phyloP scores from a whole-genome alignment of 371 early-diverging fungal genomes.

The Mortierella sp. region DNA sequence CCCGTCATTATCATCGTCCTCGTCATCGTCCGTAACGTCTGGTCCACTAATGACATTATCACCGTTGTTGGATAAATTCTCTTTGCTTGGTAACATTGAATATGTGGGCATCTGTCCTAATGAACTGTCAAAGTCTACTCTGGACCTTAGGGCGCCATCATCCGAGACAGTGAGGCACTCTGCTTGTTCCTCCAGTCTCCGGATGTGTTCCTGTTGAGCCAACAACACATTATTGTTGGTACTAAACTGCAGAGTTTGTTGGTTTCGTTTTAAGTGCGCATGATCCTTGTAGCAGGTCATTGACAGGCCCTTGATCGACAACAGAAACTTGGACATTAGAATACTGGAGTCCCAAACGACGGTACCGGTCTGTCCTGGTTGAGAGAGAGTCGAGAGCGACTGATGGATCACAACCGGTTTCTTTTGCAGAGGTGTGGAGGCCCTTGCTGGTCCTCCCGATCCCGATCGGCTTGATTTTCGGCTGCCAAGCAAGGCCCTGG shows the following conservation, averaged over 20 bases:
- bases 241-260: background rate
- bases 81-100: background rate
- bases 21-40: conserved; percentile 5
- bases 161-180: conserved; percentile 21
- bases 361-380: conserved; percentile 51
- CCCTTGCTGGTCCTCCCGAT: background rate
- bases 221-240: too few species aligned
- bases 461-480: conserved; percentile 18
- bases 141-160: too few species aligned
- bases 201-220: conserved; percentile 20
- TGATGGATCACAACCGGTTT: conserved; percentile 52
- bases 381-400: conserved; percentile 51
- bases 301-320: conserved; percentile 35
- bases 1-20: conserved; percentile 18
- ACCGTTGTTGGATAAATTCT: background rate
- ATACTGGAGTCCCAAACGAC: conserved; percentile 54
- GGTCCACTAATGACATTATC: background rate
- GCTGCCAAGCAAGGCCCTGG: conserved; percentile 16
- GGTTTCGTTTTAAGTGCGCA: background rate
- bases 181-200: conserved; percentile 36
- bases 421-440: conserved; percentile 10
- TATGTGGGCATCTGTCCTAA: background rate
- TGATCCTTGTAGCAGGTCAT: conserved; percentile 15
- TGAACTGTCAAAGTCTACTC: too few species aligned
- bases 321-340: conserved; percentile 49